phyloP scores from a whole-genome alignment of 441 rosid species.

The Dalechampia spathulata region DNA sequence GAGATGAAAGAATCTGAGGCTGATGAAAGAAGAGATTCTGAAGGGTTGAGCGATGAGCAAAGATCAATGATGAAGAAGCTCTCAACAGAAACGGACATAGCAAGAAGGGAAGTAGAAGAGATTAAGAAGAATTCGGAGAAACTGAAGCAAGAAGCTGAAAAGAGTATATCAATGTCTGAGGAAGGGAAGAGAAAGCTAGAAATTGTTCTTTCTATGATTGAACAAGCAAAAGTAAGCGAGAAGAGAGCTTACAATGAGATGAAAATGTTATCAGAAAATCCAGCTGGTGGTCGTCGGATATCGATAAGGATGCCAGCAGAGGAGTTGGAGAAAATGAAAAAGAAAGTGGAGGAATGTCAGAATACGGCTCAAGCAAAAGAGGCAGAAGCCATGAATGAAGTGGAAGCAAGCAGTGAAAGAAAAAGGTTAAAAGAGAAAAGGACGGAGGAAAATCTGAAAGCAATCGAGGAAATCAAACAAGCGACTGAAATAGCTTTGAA shows the following conservation, averaged over 20 bases:
- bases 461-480: constrained; percentile 53
- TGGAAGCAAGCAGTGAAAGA: constrained; percentile 39
- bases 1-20: constrained; percentile 13
- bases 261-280: constrained; percentile 31
- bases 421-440: constrained; percentile 32
- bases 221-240: constrained; percentile 50
- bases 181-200: constrained; percentile 44
- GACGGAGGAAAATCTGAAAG: constrained; percentile 40
- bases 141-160: constrained; percentile 42
- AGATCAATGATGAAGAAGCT: constrained; percentile 21
- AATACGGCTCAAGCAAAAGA: constrained; percentile 33
- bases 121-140: constrained; percentile 29
- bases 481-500: constrained; percentile 65
- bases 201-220: constrained; percentile 30
- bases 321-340: constrained; percentile 46
- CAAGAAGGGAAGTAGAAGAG: constrained; percentile 44
- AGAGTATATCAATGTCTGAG: constrained; percentile 21
- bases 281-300: constrained; percentile 11
- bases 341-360: constrained; percentile 42
- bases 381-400: constrained; percentile 34
- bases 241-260: constrained; percentile 41
- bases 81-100: constrained; percentile 35
- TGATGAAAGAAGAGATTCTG: background rate
- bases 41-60: constrained; percentile 22
- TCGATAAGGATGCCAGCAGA: constrained; percentile 39